A percentile compares a stretch with the other conserved stretches of the same genome.
Evolutionary conservation across 352 stramenopile genomes (phyloP).

Genomic region (Plasmopara muralis): DNA sequence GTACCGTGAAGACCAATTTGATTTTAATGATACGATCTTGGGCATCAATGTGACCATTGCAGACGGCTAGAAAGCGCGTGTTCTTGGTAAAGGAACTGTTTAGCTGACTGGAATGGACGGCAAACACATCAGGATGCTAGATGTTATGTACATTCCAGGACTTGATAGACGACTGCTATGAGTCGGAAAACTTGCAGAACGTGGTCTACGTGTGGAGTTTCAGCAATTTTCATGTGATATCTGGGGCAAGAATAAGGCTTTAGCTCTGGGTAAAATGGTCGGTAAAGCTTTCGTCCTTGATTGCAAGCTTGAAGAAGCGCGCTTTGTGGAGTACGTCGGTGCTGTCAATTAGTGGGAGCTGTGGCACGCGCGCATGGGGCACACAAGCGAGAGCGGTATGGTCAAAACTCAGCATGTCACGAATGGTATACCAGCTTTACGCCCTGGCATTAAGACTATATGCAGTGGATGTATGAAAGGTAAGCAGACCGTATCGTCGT

Average conservation of each 20-base stretch:
- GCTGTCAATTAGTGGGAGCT: no score
- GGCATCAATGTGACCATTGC: not conserved
- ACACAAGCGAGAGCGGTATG: no score
- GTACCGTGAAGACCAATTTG: not conserved
- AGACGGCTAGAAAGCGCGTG: not conserved
- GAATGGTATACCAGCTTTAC: no score
- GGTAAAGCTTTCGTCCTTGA: no score
- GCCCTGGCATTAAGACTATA: no score
- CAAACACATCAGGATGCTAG: conserved; percentile 2
- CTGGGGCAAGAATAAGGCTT: no score
- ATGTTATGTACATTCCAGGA: conserved; percentile 13
- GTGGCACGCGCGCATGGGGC: no score
- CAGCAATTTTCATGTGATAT: no score
- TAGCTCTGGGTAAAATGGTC: no score
- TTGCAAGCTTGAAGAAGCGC: no score
- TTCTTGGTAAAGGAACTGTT: conserved; percentile 7
- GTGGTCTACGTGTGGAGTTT: not conserved
- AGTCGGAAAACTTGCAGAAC: conserved; percentile 11
- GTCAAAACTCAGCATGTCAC: no score
- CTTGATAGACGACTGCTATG: not conserved
- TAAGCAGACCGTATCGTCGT: not conserved
- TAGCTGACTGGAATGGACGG: conserved; percentile 1
- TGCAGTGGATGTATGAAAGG: not conserved
- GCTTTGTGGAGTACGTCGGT: no score
- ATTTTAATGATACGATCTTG: not conserved